Conservation (phyloP, 352 stramenopile genomes). For the Pythium dissotocum region DNA sequence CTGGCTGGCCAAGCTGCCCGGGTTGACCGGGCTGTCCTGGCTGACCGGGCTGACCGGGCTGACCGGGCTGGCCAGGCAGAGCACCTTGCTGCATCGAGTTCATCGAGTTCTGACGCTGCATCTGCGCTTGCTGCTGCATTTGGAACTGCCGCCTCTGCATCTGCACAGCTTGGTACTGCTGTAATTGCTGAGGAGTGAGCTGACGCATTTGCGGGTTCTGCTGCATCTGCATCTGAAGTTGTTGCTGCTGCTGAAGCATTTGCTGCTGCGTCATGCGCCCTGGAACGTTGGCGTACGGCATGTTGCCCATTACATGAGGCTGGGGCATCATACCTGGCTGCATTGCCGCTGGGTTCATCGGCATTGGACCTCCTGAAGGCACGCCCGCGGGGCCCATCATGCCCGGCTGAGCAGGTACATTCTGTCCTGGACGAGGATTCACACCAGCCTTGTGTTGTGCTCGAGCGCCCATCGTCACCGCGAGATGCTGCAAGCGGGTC, state of each 20-base stretch:
- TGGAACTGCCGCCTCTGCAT: conserved; percentile 48
- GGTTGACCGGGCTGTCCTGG: conserved; percentile 41
- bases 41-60: conserved; percentile 34
- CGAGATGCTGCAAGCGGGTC: conserved; percentile 95
- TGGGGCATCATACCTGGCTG: conserved; percentile 54
- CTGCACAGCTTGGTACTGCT: conserved; percentile 58
- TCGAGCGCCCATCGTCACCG: conserved; percentile 87
- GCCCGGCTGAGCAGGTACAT: conserved; percentile 31
- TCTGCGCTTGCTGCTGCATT: conserved; percentile 59
- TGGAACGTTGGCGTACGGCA: conserved; percentile 57
- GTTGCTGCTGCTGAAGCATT: conserved; percentile 73
- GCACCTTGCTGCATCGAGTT: conserved; percentile 55
- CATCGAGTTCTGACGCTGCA: conserved; percentile 68
- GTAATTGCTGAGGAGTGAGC: conserved; percentile 77
- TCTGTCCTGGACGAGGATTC: conserved; percentile 44
- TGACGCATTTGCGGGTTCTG: conserved; percentile 82
- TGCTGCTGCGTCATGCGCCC: conserved; percentile 84
- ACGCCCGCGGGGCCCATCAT: conserved; percentile 44
- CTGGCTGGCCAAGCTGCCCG: conserved; percentile 29
- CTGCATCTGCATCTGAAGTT: conserved; percentile 84
- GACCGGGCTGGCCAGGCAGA: conserved; percentile 32
- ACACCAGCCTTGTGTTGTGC: conserved; percentile 74
- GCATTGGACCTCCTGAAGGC: conserved; percentile 39
- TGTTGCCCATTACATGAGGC: conserved; percentile 63
- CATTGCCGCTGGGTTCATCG: conserved; percentile 29